A percentile compares a stretch with the other conserved stretches of the same genome.
Conservation (phyloP, 768 basidiomycete genomes). For the Pisolithus microcarpus region DNA sequence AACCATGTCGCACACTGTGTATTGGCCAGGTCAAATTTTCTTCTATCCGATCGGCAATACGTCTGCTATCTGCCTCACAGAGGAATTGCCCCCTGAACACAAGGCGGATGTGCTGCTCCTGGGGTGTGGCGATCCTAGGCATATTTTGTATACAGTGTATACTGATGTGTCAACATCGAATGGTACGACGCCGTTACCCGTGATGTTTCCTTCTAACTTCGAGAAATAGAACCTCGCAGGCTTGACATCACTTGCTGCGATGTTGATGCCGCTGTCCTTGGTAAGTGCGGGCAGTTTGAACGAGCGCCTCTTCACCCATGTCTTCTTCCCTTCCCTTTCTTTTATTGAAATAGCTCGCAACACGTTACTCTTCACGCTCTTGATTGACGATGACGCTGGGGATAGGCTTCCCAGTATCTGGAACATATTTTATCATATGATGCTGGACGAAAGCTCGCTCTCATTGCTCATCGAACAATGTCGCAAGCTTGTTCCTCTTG, state of each 20-base stretch:
- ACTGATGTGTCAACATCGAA: neutral
- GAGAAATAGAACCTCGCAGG: conserved; percentile 14
- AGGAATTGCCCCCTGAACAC: conserved; percentile 37
- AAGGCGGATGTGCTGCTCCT: conserved; percentile 38
- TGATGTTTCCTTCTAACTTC: neutral
- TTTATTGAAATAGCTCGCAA: conserved; percentile 21
- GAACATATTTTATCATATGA: conserved; percentile 27
- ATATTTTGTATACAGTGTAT: conserved; percentile 38
- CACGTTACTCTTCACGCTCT: conserved; percentile 20
- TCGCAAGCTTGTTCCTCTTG: conserved; percentile 14
- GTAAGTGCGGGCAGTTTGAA: conserved; percentile 6
- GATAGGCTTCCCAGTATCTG: conserved; percentile 16
- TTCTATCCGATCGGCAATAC: conserved; percentile 55
- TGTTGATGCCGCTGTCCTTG: conserved; percentile 22
- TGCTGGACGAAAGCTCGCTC: conserved; percentile 17
- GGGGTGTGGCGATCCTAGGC: conserved; percentile 46
- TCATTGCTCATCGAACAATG: conserved; percentile 23
- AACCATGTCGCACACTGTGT: conserved; percentile 28
- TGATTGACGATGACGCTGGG: conserved; percentile 17
- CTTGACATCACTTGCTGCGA: conserved; percentile 27
- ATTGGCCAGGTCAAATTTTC: conserved; percentile 36
- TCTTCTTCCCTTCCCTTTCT: neutral
- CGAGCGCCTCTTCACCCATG: neutral
- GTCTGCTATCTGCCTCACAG: conserved; percentile 38
- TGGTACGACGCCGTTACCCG: neutral